Conservation (phyloP, 2,329 filamentous ascomycete genomes). For the Onygenales sp. region DNA sequence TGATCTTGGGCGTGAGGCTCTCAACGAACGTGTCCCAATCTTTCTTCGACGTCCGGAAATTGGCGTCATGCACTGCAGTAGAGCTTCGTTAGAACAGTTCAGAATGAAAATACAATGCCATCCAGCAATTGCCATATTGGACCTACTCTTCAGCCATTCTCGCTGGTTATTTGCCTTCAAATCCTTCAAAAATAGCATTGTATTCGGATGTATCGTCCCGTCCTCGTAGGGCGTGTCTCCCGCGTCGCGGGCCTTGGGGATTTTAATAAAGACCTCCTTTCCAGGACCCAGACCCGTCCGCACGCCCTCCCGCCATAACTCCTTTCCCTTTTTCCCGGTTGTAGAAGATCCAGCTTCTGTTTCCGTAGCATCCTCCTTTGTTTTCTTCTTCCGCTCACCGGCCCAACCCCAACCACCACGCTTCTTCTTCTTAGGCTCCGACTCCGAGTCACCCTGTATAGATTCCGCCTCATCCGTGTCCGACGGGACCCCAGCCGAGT, state of each 20-base stretch:
- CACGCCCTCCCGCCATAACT: constrained; percentile 49
- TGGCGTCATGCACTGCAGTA: constrained; percentile 60
- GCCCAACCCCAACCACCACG: constrained; percentile 12
- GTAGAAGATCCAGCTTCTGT: constrained; percentile 1
- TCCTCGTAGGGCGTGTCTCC: constrained; percentile 50
- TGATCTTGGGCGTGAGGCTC: constrained; percentile 58
- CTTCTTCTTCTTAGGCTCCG: constrained; percentile 16
- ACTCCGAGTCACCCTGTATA: constrained; percentile 2
- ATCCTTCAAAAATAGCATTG: constrained; percentile 51
- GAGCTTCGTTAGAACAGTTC: background rate
- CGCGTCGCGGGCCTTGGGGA: constrained; percentile 52
- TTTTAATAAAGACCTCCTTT: constrained; percentile 52
- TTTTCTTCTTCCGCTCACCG: constrained; percentile 9
- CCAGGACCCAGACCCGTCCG: constrained; percentile 48
- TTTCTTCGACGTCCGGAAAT: constrained; percentile 67
- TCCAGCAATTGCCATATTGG: background rate
- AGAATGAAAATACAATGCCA: background rate
- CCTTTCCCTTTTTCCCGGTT: constrained; percentile 29
- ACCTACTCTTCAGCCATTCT: constrained; percentile 53
- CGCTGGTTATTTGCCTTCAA: constrained; percentile 52
- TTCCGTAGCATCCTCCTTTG: constrained; percentile 5
- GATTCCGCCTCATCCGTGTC: constrained; percentile 8
- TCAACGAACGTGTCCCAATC: constrained; percentile 78
- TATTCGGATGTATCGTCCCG: constrained; percentile 53
- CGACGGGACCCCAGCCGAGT: constrained; percentile 44